phyloP scores from a whole-genome alignment of 371 early-diverging fungal genomes.

The Mucor piriformis region DNA sequence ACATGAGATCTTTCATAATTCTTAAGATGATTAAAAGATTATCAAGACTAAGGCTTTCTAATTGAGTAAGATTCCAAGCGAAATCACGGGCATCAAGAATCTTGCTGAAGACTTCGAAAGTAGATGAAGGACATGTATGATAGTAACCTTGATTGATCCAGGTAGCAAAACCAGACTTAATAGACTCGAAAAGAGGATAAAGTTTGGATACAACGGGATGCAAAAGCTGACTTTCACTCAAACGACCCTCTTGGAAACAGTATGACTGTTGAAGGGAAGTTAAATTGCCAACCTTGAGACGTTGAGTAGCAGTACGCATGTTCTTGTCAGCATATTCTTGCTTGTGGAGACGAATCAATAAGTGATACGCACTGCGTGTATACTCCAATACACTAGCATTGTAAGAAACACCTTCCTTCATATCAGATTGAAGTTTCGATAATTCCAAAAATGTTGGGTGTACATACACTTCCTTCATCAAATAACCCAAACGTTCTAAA shows the following conservation, averaged over 20 bases:
- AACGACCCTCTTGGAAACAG: constrained; percentile 42
- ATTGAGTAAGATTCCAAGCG: constrained; percentile 59
- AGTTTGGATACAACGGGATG: constrained; percentile 53
- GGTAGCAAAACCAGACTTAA: constrained; percentile 28
- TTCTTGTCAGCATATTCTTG: constrained; percentile 35
- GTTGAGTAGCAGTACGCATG: constrained; percentile 31
- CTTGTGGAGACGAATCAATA: constrained; percentile 42
- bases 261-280: constrained; percentile 60
- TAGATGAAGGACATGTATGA: constrained; percentile 22
- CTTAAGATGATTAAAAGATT: constrained; percentile 58
- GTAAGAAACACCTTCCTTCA: background rate
- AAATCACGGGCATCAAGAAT: constrained; percentile 64
- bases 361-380: constrained; percentile 27
- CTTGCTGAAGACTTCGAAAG: constrained; percentile 39
- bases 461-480: constrained; percentile 27
- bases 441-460: constrained; percentile 34
- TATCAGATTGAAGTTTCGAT: constrained; percentile 12
- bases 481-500: constrained; percentile 34
- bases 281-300: constrained; percentile 49
- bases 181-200: constrained; percentile 46
- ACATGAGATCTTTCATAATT: constrained; percentile 31
- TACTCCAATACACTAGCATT: constrained; percentile 8
- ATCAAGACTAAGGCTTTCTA: constrained; percentile 54
- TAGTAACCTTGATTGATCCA: constrained; percentile 44
- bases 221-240: constrained; percentile 51